phyloP scores from a whole-genome alignment of 2,329 filamentous ascomycete species.

The Zopfia rhizophila region DNA sequence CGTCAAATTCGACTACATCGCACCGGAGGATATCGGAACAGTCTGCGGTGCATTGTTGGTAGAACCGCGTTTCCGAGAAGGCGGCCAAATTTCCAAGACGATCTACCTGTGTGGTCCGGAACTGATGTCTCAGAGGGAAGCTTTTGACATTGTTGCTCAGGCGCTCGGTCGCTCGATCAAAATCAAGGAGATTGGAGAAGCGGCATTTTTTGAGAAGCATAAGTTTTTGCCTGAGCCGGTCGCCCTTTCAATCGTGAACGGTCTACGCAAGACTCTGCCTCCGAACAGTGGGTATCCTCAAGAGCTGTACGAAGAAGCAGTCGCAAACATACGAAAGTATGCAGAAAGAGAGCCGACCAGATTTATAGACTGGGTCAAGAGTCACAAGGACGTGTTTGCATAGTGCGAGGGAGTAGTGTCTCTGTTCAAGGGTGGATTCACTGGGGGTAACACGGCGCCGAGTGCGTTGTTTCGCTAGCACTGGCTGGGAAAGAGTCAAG shows the following conservation, averaged over 20 bases:
- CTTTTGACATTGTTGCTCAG: background rate
- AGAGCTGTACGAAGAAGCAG: conserved; percentile 3
- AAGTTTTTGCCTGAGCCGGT: background rate
- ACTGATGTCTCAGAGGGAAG: background rate
- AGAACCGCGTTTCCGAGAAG: background rate
- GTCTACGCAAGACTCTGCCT: background rate
- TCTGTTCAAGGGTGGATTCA: no score
- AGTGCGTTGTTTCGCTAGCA: no score
- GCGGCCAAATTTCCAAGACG: background rate
- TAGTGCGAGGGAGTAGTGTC: no score
- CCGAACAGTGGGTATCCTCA: background rate
- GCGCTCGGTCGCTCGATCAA: background rate
- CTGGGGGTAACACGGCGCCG: no score
- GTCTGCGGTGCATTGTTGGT: conserved; percentile 2
- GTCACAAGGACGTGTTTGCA: background rate
- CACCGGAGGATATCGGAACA: conserved; percentile 6
- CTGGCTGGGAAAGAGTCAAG: no score
- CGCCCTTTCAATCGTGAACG: background rate
- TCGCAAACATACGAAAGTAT: conserved; percentile 1
- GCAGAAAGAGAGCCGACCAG: background rate
- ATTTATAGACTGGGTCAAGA: background rate
- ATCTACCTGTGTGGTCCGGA: conserved; percentile 4
- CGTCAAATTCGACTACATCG: conserved; percentile 14
- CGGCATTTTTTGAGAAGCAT: background rate
- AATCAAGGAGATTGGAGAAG: conserved; percentile 2